A percentile compares a stretch with the other conserved stretches of the same genome.
These are phyloP conservation scores for Trichophyton simii DNA, from an alignment of 2,329 filamentous ascomycete species.

Conservation along the genomic window DNA sequence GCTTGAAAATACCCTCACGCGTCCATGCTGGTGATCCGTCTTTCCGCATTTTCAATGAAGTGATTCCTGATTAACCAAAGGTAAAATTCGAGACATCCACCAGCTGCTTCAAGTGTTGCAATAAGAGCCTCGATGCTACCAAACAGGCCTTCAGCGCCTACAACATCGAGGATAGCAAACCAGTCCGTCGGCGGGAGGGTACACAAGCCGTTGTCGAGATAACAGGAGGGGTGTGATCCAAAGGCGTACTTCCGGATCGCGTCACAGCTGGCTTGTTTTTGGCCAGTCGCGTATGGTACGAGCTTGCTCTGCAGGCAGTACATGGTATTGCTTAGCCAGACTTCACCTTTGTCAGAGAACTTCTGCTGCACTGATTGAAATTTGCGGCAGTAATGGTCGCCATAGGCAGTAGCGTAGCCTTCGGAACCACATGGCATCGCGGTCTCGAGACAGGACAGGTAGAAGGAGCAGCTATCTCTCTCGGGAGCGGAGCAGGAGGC, in stretches of 20 bases:
- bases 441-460: conserved; percentile 17
- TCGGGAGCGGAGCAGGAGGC: conserved; percentile 12
- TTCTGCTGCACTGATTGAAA: conserved; percentile 11
- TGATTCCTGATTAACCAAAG: conserved; percentile 5
- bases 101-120: conserved; percentile 4
- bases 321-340: conserved; percentile 19
- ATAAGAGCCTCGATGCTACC: conserved; percentile 4
- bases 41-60: background rate
- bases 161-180: conserved; percentile 13
- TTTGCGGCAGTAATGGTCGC: conserved; percentile 19
- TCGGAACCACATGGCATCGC: conserved; percentile 16
- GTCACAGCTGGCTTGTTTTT: conserved; percentile 11
- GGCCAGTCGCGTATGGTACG: conserved; percentile 15
- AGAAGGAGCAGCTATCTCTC: conserved; percentile 20
- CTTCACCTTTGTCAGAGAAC: conserved; percentile 15
- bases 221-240: conserved; percentile 16
- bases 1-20: background rate
- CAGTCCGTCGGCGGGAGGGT: conserved; percentile 15
- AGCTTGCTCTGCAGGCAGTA: conserved; percentile 20
- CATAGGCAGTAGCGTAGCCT: conserved; percentile 23
- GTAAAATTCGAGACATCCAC: conserved; percentile 8
- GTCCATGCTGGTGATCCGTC: background rate
- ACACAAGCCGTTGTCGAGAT: conserved; percentile 17
- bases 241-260: conserved; percentile 15
- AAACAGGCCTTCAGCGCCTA: conserved; percentile 7